Percentiles rank a stretch among this genome's conserved stretches.
phyloP scores from a whole-genome alignment of 1,284 basidiomycete species.

The Violaceomyces palustris region DNA sequence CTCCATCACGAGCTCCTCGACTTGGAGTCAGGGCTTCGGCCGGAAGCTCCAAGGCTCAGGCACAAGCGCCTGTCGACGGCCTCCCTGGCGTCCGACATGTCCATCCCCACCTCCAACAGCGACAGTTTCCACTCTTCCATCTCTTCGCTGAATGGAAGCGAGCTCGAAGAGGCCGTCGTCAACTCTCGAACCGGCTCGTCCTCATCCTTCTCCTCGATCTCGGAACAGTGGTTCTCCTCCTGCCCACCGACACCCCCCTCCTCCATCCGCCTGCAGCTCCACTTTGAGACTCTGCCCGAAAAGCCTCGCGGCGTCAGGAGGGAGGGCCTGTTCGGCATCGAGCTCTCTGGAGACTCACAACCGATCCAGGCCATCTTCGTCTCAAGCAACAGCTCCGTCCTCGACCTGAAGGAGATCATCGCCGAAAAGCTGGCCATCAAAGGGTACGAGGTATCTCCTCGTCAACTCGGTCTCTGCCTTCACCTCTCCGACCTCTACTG shows the following conservation, averaged over 20 bases:
- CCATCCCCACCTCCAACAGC: slow-evolving; percentile 4
- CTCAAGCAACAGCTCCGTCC: slow-evolving; percentile 17
- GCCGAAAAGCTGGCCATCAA: slow-evolving; percentile 4
- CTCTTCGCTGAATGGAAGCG: slow-evolving; percentile 1
- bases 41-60: slow-evolving; percentile 4
- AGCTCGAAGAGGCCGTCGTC: background rate
- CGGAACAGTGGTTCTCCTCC: slow-evolving; percentile 11
- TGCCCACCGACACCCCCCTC: slow-evolving; percentile 20
- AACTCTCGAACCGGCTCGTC: too few relatives aligned
- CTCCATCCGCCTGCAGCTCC: slow-evolving; percentile 15
- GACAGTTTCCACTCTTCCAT: slow-evolving; percentile 5
- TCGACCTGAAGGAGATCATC: slow-evolving; percentile 21
- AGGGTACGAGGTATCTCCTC: slow-evolving; percentile 16
- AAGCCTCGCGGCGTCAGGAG: background rate
- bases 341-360: slow-evolving; percentile 6
- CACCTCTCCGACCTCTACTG: slow-evolving; percentile 2
- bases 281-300: slow-evolving; percentile 10
- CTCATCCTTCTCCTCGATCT: slow-evolving; percentile 6
- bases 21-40: too few relatives aligned
- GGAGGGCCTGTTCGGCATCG: background rate
- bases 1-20: too few relatives aligned
- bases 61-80: slow-evolving; percentile 9
- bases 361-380: too few relatives aligned
- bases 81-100: slow-evolving; percentile 6
- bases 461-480: slow-evolving; percentile 8